Evolutionary conservation across 306 rosid species (phyloP).

Genomic region (Cicer arietinum): DNA sequence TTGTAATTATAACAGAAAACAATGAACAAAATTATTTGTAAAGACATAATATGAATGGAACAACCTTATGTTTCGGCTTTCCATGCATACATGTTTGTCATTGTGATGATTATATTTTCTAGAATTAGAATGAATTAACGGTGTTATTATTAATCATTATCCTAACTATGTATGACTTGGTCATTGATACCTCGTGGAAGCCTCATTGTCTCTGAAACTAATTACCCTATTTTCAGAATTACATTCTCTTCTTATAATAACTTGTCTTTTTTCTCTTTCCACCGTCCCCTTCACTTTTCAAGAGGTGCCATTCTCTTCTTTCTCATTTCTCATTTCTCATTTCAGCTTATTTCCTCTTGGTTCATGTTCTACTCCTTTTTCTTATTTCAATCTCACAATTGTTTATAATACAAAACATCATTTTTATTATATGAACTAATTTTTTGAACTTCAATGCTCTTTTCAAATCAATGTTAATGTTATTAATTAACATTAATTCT

Average conservation of each 20-base stretch:
- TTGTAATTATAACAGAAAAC: too few species aligned
- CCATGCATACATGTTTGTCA: background rate
- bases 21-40: too few species aligned
- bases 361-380: background rate
- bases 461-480: background rate
- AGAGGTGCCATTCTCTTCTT: conserved; percentile 31
- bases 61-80: conserved; percentile 43
- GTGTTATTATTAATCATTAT: background rate
- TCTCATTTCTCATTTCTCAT: background rate
- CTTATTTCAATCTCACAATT: background rate
- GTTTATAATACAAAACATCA: background rate
- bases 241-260: conserved; percentile 46
- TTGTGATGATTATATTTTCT: background rate
- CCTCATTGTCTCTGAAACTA: conserved; percentile 39
- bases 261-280: conserved; percentile 33
- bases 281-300: conserved; percentile 24
- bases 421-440: too few species aligned
- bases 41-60: conserved; percentile 37
- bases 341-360: background rate
- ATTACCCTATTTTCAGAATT: conserved; percentile 46
- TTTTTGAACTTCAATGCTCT: background rate
- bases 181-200: conserved; percentile 47
- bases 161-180: conserved; percentile 40
- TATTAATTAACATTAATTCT: background rate
- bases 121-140: conserved; percentile 37